Conservation (phyloP, 2,329 filamentous ascomycete species). For the Cytospora piceae region DNA sequence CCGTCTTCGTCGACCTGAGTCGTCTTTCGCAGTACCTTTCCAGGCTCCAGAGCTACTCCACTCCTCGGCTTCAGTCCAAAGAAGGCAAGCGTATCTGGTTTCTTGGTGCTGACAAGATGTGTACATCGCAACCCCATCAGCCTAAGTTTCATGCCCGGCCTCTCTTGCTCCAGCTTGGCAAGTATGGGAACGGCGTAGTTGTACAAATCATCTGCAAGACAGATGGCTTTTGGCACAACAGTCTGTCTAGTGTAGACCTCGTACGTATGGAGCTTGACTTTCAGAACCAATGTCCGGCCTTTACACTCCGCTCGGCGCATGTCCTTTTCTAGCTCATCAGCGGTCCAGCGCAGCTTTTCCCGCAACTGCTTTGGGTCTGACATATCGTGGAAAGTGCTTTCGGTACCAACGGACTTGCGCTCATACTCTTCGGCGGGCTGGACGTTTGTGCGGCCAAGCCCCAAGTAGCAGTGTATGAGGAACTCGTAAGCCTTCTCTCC, state of each 20-base stretch:
- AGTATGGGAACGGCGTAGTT: constrained; percentile 81
- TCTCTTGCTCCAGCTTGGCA: constrained; percentile 79
- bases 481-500: constrained; percentile 92
- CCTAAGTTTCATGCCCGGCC: constrained; percentile 76
- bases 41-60: constrained; percentile 20
- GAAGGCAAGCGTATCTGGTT: constrained; percentile 74
- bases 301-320: constrained; percentile 79
- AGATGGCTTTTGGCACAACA: constrained; percentile 72
- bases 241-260: constrained; percentile 87
- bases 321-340: constrained; percentile 86
- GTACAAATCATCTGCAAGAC: constrained; percentile 79
- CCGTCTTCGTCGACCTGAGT: constrained; percentile 42
- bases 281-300: constrained; percentile 87
- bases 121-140: constrained; percentile 90
- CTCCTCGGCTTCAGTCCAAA: constrained; percentile 65
- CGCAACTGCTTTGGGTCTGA: constrained; percentile 68
- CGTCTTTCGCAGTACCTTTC: constrained; percentile 25
- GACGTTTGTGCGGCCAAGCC: constrained; percentile 81
- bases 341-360: constrained; percentile 77
- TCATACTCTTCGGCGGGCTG: constrained; percentile 89
- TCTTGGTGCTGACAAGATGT: constrained; percentile 84
- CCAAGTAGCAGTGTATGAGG: constrained; percentile 80
- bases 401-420: constrained; percentile 91
- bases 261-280: constrained; percentile 92
- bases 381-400: constrained; percentile 87